Conservation (phyloP, 441 rosid genomes). For the Metrosideros polymorpha region DNA sequence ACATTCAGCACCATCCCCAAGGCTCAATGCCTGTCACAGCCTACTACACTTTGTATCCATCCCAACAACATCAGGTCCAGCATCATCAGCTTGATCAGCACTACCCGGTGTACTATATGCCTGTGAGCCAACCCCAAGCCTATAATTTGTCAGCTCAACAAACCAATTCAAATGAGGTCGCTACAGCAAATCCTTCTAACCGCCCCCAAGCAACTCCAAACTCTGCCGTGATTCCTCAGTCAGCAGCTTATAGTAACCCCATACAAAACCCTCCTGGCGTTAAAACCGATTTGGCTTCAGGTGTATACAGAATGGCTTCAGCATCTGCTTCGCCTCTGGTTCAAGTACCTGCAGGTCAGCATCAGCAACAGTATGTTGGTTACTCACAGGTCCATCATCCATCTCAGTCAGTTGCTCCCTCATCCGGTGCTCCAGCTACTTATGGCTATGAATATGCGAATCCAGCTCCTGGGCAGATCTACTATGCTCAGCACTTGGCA, state of each 20-base stretch:
- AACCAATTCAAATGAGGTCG: conserved; percentile 40
- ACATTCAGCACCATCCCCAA: conserved; percentile 61
- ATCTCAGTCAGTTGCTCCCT: conserved; percentile 54
- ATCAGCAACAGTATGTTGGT: conserved; percentile 72
- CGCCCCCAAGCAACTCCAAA: conserved; percentile 49
- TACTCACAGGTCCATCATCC: conserved; percentile 81
- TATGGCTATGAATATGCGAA: conserved; percentile 59
- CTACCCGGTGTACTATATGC: conserved; percentile 66
- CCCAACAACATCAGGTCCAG: conserved; percentile 58
- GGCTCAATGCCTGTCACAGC: conserved; percentile 49
- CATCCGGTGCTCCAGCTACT: conserved; percentile 38
- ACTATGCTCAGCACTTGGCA: conserved; percentile 66
- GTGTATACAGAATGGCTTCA: conserved; percentile 50
- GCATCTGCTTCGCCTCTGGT: conserved; percentile 47
- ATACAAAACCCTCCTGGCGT: conserved; percentile 44
- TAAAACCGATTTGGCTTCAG: conserved; percentile 59
- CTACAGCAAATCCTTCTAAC: conserved; percentile 28
- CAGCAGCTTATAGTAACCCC: conserved; percentile 35
- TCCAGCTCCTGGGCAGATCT: conserved; percentile 60
- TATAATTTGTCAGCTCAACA: conserved; percentile 67
- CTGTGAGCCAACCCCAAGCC: conserved; percentile 46
- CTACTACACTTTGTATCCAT: conserved; percentile 62
- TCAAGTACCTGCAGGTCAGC: conserved; percentile 59
- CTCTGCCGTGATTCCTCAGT: conserved; percentile 39
- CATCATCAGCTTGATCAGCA: conserved; percentile 75